These are phyloP conservation scores for Phylloporus sp. DNA, from an alignment of 768 basidiomycete genomes.

Conservation along the genomic window DNA sequence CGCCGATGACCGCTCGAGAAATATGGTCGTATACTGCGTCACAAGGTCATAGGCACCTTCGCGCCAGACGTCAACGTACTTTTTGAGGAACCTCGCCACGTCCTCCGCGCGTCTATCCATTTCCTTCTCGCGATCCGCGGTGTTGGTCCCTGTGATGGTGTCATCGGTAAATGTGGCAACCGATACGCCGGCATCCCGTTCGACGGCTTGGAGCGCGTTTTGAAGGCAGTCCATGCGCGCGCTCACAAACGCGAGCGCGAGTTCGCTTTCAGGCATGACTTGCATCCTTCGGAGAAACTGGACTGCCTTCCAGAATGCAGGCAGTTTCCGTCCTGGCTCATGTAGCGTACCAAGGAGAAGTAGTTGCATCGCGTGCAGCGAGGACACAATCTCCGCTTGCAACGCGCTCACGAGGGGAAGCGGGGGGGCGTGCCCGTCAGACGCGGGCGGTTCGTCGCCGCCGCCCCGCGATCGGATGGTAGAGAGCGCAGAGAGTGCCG, in stretches of 20 bases:
- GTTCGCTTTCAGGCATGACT: slow-evolving; percentile 62
- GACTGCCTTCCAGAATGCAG: slow-evolving; percentile 84
- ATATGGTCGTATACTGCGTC: slow-evolving; percentile 85
- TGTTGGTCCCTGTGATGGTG: slow-evolving; percentile 15
- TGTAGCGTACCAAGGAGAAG: slow-evolving; percentile 75
- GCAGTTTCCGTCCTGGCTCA: slow-evolving; percentile 79
- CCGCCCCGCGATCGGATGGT: slow-evolving; percentile 32
- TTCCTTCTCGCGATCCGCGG: slow-evolving; percentile 35
- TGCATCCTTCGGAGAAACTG: slow-evolving; percentile 84
- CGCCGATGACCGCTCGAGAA: slow-evolving; percentile 61
- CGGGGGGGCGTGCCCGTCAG: slow-evolving; percentile 34
- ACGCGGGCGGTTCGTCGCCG: slow-evolving; percentile 34
- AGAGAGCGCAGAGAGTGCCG: slow-evolving; percentile 38
- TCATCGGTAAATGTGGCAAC: slow-evolving; percentile 10
- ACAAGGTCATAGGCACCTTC: slow-evolving; percentile 92
- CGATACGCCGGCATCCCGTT: slow-evolving; percentile 40
- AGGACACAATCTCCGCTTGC: slow-evolving; percentile 61
- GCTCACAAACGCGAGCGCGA: slow-evolving; percentile 81
- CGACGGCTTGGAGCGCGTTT: slow-evolving; percentile 48
- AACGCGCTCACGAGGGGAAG: slow-evolving; percentile 42
- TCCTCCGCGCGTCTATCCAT: slow-evolving; percentile 66
- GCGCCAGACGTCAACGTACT: slow-evolving; percentile 86
- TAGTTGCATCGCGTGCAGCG: slow-evolving; percentile 61
- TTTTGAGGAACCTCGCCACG: slow-evolving; percentile 71
- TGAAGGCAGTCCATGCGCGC: slow-evolving; percentile 64